phyloP scores from a whole-genome alignment of 768 basidiomycete genomes.

The Cystofilobasidium capitatum region DNA sequence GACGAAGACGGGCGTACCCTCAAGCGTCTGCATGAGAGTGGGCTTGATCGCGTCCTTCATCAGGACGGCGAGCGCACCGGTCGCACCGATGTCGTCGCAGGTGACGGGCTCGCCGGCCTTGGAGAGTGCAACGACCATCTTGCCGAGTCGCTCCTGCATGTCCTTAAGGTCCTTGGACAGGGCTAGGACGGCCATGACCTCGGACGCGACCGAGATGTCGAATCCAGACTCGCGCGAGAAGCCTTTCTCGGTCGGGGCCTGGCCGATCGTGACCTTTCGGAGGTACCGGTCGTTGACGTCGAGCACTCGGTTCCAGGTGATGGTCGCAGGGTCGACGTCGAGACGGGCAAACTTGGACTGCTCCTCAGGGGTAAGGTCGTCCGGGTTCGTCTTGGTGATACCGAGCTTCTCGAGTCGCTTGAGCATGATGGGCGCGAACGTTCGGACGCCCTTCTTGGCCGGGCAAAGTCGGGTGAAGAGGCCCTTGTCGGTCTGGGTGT shows the following conservation, averaged over 20 bases:
- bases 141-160: slow-evolving; percentile 83
- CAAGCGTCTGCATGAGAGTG: slow-evolving; percentile 95
- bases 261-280: slow-evolving; percentile 86
- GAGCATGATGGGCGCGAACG: slow-evolving; percentile 92
- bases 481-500: slow-evolving; percentile 88
- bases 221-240: slow-evolving; percentile 82
- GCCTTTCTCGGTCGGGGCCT: slow-evolving; percentile 77
- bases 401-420: slow-evolving; percentile 90
- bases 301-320: slow-evolving; percentile 93
- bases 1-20: slow-evolving; percentile 98
- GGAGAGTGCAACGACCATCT: slow-evolving; percentile 94
- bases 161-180: slow-evolving; percentile 77
- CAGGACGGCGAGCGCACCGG: slow-evolving; percentile 87
- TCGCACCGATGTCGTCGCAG: slow-evolving; percentile 89
- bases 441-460: slow-evolving; percentile 82
- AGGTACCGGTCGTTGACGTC: slow-evolving; percentile 97
- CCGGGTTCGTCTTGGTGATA: slow-evolving; percentile 85
- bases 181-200: slow-evolving; percentile 96
- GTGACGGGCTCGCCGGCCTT: slow-evolving; percentile 85
- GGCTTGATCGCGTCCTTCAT: slow-evolving; percentile 99
- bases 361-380: slow-evolving; percentile 86
- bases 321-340: slow-evolving; percentile 78
- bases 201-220: slow-evolving; percentile 93
- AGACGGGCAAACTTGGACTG: slow-evolving; percentile 79
- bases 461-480: slow-evolving; percentile 87